Evolutionary conservation across 306 rosid species (phyloP).

Genomic region (Castanospermum australe): DNA sequence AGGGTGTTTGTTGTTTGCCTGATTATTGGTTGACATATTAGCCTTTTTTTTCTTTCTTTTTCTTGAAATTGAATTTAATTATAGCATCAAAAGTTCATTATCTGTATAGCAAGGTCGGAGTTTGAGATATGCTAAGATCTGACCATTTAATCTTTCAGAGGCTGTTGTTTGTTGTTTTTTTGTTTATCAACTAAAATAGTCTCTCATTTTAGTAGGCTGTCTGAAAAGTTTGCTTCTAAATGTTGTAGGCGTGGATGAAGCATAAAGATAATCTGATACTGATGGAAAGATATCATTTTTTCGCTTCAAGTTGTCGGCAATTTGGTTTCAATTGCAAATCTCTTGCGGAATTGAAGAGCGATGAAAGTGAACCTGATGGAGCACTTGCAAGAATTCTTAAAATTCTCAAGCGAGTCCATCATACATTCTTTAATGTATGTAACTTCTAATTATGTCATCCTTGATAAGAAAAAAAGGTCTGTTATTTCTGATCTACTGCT

Average conservation of each 20-base stretch:
- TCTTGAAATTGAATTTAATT: neutral
- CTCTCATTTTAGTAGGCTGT: neutral
- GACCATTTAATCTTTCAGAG: neutral
- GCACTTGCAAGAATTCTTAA: slow-evolving; percentile 71
- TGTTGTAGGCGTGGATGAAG: slow-evolving; percentile 82
- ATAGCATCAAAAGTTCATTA: neutral
- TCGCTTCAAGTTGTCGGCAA: slow-evolving; percentile 81
- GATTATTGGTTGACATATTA: neutral
- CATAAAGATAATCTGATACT: slow-evolving; percentile 75
- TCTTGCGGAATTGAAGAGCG: slow-evolving; percentile 67
- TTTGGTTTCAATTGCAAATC: slow-evolving; percentile 77
- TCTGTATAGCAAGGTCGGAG: neutral
- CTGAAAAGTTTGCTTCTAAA: slow-evolving; percentile 3
- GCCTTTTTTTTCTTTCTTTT: neutral
- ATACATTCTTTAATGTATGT: slow-evolving; percentile 72
- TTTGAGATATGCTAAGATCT: neutral
- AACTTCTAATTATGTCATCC: neutral
- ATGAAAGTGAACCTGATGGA: slow-evolving; percentile 81
- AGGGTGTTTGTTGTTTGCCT: neutral
- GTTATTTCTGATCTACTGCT: slow-evolving; percentile 24
- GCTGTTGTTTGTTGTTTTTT: neutral
- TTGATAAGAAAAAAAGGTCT: neutral
- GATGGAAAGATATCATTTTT: slow-evolving; percentile 95
- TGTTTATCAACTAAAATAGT: neutral
- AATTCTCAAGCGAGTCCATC: slow-evolving; percentile 72